These are phyloP conservation scores for Trichoderma pleuroti DNA, from an alignment of 2,329 filamentous ascomycete genomes.

Conservation along the genomic window DNA sequence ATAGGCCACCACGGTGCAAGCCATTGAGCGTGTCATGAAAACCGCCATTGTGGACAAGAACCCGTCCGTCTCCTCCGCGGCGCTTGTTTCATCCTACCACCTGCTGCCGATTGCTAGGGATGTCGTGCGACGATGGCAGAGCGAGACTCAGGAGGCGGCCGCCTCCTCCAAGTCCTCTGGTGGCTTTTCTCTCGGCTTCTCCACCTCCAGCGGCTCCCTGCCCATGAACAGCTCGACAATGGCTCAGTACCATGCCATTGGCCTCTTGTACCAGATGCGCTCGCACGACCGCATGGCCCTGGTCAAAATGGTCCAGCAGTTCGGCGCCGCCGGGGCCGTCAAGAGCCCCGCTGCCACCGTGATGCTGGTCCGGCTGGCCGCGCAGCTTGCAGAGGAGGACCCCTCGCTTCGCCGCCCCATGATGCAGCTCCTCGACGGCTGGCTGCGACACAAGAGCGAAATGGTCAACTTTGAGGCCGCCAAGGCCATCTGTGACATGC, in stretches of 20 bases:
- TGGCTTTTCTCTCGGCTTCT: conserved; percentile 88
- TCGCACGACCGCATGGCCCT: conserved; percentile 96
- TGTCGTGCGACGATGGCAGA: conserved; percentile 96
- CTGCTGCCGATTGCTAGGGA: conserved; percentile 93
- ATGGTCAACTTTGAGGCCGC: conserved; percentile 99
- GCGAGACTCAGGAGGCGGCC: conserved; percentile 95
- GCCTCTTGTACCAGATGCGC: conserved; percentile 95
- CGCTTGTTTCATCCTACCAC: conserved; percentile 94
- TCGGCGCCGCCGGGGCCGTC: conserved; percentile 82
- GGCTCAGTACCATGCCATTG: conserved; percentile 98
- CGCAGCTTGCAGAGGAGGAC: conserved; percentile 93
- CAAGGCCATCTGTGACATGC: conserved; percentile 94
- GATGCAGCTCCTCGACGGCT: conserved; percentile 94
- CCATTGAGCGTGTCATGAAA: conserved; percentile 97
- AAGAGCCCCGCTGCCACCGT: conserved; percentile 93
- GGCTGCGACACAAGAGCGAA: conserved; percentile 97
- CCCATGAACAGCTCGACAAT: conserved; percentile 93
- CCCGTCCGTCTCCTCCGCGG: conserved; percentile 92
- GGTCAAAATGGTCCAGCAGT: conserved; percentile 99
- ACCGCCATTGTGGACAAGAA: conserved; percentile 99
- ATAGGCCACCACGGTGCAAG: conserved; percentile 89
- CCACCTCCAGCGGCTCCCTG: conserved; percentile 68
- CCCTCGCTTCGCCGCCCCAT: conserved; percentile 85
- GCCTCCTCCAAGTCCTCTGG: conserved; percentile 83
- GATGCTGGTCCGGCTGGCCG: conserved; percentile 86